phyloP scores from a whole-genome alignment of 495 filamentous ascomycete species.

The Neurospora sp. region DNA sequence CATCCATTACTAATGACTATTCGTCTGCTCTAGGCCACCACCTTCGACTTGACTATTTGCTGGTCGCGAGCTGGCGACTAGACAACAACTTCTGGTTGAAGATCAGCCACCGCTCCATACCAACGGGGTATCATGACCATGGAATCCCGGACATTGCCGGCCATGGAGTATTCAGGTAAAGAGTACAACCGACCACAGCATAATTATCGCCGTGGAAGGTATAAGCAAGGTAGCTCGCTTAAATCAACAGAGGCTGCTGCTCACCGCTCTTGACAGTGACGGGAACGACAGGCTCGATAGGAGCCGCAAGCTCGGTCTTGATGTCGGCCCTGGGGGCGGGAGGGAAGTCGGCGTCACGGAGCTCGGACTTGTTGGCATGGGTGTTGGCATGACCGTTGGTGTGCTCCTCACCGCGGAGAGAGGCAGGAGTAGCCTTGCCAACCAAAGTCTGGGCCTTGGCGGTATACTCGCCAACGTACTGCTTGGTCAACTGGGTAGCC shows the following conservation, averaged over 20 bases:
- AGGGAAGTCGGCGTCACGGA: slow-evolving; percentile 46
- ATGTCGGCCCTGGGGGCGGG: slow-evolving; percentile 44
- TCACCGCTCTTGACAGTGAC: slow-evolving; percentile 12
- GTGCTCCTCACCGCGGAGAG: slow-evolving; percentile 17
- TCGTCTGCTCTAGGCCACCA: not conserved
- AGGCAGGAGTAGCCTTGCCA: slow-evolving; percentile 31
- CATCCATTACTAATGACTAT: not conserved
- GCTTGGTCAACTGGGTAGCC: slow-evolving; percentile 64
- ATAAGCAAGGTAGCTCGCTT: not conserved
- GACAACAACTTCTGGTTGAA: not conserved
- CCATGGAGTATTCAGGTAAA: not conserved
- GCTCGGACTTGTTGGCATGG: slow-evolving; percentile 27
- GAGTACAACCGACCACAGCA: not conserved
- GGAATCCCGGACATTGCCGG: not conserved
- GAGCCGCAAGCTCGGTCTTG: not conserved
- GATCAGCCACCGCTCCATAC: not conserved
- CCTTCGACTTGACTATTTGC: not conserved
- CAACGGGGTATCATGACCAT: not conserved
- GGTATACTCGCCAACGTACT: slow-evolving; percentile 74
- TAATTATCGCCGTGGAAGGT: not conserved
- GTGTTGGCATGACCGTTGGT: slow-evolving; percentile 16
- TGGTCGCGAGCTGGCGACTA: not conserved
- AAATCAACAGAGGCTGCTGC: slow-evolving; percentile 31
- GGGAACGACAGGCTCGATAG: slow-evolving; percentile 10
- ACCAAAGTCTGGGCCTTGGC: slow-evolving; percentile 70